A percentile compares a stretch with the other conserved stretches of the same genome.
Evolutionary conservation across 768 basidiomycete species (phyloP).

Genomic region (Leccinum olivaceopallidum): DNA sequence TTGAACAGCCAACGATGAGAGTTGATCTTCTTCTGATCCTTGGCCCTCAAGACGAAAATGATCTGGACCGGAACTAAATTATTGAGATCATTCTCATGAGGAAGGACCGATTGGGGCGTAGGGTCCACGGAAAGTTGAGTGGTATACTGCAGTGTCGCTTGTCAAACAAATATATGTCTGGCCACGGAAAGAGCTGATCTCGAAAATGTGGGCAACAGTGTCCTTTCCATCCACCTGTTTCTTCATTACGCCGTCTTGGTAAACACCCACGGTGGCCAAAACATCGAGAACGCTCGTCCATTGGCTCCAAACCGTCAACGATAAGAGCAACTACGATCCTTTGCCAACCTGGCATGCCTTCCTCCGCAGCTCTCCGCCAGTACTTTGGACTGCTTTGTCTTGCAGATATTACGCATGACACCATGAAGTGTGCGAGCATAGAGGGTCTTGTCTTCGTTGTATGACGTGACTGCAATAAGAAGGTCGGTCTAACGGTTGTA

Average conservation of each 20-base stretch:
- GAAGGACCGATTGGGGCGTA: slow-evolving; percentile 87
- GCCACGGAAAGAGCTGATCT: slow-evolving; percentile 48
- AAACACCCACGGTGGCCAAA: slow-evolving; percentile 87
- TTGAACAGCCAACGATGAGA: slow-evolving; percentile 97
- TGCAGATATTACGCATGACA: slow-evolving; percentile 97
- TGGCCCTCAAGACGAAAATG: slow-evolving; percentile 87
- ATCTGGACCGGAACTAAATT: slow-evolving; percentile 93
- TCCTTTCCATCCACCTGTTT: slow-evolving; percentile 88
- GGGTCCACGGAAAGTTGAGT: slow-evolving; percentile 94
- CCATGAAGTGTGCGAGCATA: slow-evolving; percentile 91
- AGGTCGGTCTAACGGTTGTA: slow-evolving; percentile 92
- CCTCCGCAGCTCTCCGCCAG: slow-evolving; percentile 81
- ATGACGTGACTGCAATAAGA: slow-evolving; percentile 91
- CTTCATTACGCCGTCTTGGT: slow-evolving; percentile 96
- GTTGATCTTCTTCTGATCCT: slow-evolving; percentile 96
- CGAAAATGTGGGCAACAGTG: slow-evolving; percentile 93
- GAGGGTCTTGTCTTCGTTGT: slow-evolving; percentile 92
- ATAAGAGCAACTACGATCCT: slow-evolving; percentile 88
- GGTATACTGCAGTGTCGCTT: slow-evolving; percentile 66
- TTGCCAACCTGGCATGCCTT: slow-evolving; percentile 87
- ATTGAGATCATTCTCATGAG: slow-evolving; percentile 86
- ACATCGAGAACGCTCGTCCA: slow-evolving; percentile 92
- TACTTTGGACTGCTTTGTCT: slow-evolving; percentile 93
- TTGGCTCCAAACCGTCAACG: slow-evolving; percentile 89
- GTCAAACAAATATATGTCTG: slow-evolving; percentile 7